Evolutionary conservation across 2,329 filamentous ascomycete genomes (phyloP), one percentile per base, ranked within the genome.

Genomic region (Ilyonectria robusta): DNA sequence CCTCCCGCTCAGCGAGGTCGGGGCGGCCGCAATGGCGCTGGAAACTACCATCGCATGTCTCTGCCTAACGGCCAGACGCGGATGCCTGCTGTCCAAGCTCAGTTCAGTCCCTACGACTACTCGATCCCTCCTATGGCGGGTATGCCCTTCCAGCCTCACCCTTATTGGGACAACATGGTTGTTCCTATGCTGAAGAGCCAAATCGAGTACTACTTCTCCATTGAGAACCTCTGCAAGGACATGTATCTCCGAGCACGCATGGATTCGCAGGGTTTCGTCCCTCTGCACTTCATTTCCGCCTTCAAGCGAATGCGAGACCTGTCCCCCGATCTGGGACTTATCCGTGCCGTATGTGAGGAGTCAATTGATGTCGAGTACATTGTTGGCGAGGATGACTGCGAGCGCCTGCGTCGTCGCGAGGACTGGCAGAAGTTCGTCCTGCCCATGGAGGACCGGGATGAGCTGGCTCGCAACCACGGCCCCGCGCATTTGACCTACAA

Each of bases 211-310:
- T 99, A 99, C 82, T 97, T 99, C 82, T 98, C 95, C 0, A 88
- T 97, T 31, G 93, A 98, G 77, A 99, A 99, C 78, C 87, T 98
- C 56, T 93, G 94, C 86, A 98, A 97, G 82, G 96, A 99, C 77
- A 87, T 93, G 76, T 98, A 91, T 81, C 86, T 99, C 66, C 92
- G 96, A 64, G 91, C 89, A 76, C 91, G 95, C 74, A 98, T 99
- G 96, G 95, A 99, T 78, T 93, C 93, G 1, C 93, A 98, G 79
- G 96, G 96, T 19, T 98, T 95, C 77, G 95, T 98, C 15, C 91
- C 90, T 57, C 83, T 99, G 58, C 86, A 88, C 37, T 88, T 97
- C 65, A 92, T 99, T 73, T 88, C 92, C 23, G 87, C 86, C n/a
- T 99, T 99, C 85, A 94, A 94, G 80, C 92, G 96, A 66, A 92